phyloP scores from a whole-genome alignment of 306 rosid genomes.

The Hippophae rhamnoides region DNA sequence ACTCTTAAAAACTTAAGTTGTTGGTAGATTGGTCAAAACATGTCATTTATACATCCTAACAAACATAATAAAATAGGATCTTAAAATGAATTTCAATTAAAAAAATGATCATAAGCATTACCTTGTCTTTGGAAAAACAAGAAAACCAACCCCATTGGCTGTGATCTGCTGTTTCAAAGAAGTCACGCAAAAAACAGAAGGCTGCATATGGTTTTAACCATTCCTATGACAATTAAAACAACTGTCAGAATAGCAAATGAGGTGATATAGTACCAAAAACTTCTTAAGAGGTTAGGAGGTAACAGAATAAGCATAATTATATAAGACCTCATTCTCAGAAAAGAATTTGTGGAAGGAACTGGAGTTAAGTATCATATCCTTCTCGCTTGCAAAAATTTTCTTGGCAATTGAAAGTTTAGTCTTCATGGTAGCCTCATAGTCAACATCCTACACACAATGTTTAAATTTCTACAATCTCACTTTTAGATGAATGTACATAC shows the following conservation, averaged over 20 bases:
- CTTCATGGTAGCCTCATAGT: slow-evolving; percentile 78
- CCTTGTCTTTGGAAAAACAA: slow-evolving; percentile 63
- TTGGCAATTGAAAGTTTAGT: slow-evolving; percentile 75
- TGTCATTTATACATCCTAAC: not conserved
- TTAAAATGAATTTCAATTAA: slow-evolving; percentile 3
- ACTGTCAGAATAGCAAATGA: slow-evolving; percentile 12
- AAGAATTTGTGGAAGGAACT: slow-evolving; percentile 59
- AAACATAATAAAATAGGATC: not conserved
- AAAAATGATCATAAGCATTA: slow-evolving; percentile 14
- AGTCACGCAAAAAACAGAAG: slow-evolving; percentile 86
- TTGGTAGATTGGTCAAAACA: not conserved
- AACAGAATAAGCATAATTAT: slow-evolving; percentile 7
- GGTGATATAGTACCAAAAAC: slow-evolving; percentile 5
- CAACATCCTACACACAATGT: slow-evolving; percentile 55
- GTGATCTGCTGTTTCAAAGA: slow-evolving; percentile 91
- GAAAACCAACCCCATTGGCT: slow-evolving; percentile 92
- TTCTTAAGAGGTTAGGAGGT: not conserved
- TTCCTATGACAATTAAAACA: slow-evolving; percentile 44
- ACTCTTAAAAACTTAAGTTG: too few species aligned
- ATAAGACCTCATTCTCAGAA: slow-evolving; percentile 70
- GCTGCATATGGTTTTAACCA: slow-evolving; percentile 97
- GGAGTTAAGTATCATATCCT: slow-evolving; percentile 58
- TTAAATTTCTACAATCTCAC: not conserved
- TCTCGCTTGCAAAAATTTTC: slow-evolving; percentile 68
- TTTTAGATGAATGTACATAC: not conserved